Evolutionary conservation across 2,329 filamentous ascomycete genomes (phyloP), one percentile per base, ranked within the genome.

Genomic region (Cladophialophora exuberans): DNA sequence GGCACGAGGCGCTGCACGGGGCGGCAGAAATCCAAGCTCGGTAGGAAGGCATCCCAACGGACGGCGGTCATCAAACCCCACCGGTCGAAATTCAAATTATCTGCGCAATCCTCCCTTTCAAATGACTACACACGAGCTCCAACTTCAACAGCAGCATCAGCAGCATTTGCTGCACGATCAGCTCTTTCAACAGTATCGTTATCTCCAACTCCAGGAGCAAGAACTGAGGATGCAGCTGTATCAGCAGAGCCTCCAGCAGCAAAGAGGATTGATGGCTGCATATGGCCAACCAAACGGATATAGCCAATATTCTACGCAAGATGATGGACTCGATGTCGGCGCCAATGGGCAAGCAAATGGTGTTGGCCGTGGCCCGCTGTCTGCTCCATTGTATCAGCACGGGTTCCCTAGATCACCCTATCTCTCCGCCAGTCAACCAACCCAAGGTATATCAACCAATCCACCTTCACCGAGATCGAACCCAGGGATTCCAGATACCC

Each of bases 31-130:
- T 63, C 74, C 74, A 43, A 74, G 73, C 56, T 73, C 77, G 13
- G 72, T 75, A 48, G 73, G 78, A 44, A 76, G 80, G 48, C 74
- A 70, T 43, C 68, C 75, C 36, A 65, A 62, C 26, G 73, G 72
- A 56, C 76, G 83, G 57, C 76, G 83, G 64, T 75, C 83, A 13
- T 85, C 83, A 2, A 83, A 81, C 67, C 79, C 81, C 26, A 76
- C 79, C 3, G 76, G 76, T 50, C 69, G 72, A n/a, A 48, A 36
- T 54, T 60, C 67, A 18, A 71, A 68, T 50, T 70, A 68, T 57
- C 67, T 70, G 52, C 73, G 73, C 28, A 69, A 72, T 59, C 56
- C 67, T 13, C 73, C 72, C 41, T 62, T 66, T 38, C 65, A 64
- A 33, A 68, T 71, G 60, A 71, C 64, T 56, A 63, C 70, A 15